A percentile compares a stretch with the other conserved stretches of the same genome.
Conservation (phyloP, 164 flowering plant species). For the Euptelea pleiosperma region DNA sequence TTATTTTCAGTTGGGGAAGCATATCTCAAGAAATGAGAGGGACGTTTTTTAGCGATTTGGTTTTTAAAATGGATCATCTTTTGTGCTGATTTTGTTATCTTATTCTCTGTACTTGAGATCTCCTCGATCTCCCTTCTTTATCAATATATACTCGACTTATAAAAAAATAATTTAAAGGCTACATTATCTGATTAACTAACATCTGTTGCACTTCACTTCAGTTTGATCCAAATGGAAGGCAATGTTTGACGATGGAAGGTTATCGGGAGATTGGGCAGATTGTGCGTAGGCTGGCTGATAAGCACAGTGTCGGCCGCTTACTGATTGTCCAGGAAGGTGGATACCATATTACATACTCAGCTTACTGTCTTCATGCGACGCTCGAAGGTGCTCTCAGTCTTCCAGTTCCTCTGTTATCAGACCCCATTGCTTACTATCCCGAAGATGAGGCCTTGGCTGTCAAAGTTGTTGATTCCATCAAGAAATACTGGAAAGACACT, state of each 20-base stretch:
- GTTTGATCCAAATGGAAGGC: conserved; percentile 99
- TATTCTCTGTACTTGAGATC: too few species aligned
- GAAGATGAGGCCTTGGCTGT: conserved; percentile 61
- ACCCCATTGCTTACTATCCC: conserved; percentile 82
- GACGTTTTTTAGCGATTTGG: too few species aligned
- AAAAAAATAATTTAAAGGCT: too few species aligned
- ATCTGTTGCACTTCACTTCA: conserved; percentile 17
- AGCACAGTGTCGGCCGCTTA: conserved; percentile 56
- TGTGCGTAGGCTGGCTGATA: conserved; percentile 48
- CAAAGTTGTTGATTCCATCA: conserved; percentile 53
- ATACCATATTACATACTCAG: conserved; percentile 92
- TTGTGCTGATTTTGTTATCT: too few species aligned
- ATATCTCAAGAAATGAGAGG: too few species aligned
- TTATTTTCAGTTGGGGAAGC: too few species aligned
- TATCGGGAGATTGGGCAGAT: conserved; percentile 60
- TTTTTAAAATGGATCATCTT: too few species aligned
- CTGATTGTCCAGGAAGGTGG: conserved; percentile 96
- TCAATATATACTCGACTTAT: too few species aligned
- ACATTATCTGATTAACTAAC: neutral
- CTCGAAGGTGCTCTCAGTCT: conserved; percentile 84
- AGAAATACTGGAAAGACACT: conserved; percentile 32
- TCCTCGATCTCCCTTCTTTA: too few species aligned
- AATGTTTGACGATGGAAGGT: conserved; percentile 91
- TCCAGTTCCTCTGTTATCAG: conserved; percentile 51
- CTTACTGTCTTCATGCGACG: conserved; percentile 87